Evolutionary conservation across 2,329 filamentous ascomycete genomes (phyloP), one percentile per base, ranked within the genome.

Genomic region (Beauveria australis): DNA sequence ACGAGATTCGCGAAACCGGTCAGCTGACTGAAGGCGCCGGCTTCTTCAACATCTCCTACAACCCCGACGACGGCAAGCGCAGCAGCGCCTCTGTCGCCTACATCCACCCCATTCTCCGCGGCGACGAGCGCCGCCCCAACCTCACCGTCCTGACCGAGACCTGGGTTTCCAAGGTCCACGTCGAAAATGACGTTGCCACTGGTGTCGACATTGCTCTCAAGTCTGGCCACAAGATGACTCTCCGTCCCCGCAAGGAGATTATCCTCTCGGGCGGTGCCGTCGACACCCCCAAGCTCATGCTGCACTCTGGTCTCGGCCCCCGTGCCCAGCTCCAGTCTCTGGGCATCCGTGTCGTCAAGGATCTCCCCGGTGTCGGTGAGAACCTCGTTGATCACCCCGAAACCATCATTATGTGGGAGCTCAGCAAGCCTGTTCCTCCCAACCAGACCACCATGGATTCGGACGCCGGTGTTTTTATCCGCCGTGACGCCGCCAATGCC

Each of bases 361-460:
- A 86, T 66, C 76, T 85, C 43, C 79, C 81, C 14, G 83, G 81
- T 55, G 82, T 86, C 12, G 83, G 83, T 61, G 79, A 83, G 72
- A 86, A 86, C 70, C 75, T 86, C 33, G 75, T 82, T 65, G 83
- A 86, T 67, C 83, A 86, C 68, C 79, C 81, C 19, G 81, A 84
- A 72, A 82, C 78, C 60, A 82, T 83, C 68, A 82, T 84, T 70
- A 82, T 83, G 73, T 84, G 89, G 87, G 89, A 94, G 77, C 83
- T 95, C 67, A 91, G 91, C 76, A 85, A 83, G 71, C 88, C 88
- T 33, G 89, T 80, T 2, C 89, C 89, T 16, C 76, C 80, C 53
- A 89, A 91, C 76, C 88, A 92, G 78, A 94, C 90, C 54, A 93
- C 89, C 70, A 93, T 93, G 89, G 89, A 94, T 77, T 95, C 88